Conservation (phyloP, 2,329 filamentous ascomycete species). For the Fusarium nisikadoi region DNA sequence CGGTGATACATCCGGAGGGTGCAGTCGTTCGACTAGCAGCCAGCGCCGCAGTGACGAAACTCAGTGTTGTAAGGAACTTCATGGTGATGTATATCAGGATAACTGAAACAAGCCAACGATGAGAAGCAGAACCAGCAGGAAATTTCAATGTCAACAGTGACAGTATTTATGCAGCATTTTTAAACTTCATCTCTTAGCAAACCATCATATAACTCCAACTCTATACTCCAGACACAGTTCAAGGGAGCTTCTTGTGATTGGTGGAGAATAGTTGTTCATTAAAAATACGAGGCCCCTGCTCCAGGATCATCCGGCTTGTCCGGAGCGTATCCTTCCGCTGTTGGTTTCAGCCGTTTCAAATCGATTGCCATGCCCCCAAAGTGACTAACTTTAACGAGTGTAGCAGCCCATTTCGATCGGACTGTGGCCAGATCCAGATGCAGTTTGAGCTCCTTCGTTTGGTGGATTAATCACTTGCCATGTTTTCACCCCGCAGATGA, state of each 20-base stretch:
- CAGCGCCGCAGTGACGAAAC: slow-evolving; percentile 34
- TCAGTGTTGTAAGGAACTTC: slow-evolving; percentile 32
- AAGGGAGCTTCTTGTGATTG: slow-evolving; percentile 1
- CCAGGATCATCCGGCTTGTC: neutral
- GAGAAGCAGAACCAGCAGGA: neutral
- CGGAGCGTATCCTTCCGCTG: slow-evolving; percentile 25
- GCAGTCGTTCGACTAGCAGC: slow-evolving; percentile 51
- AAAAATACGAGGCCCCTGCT: neutral
- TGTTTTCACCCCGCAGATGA: neutral
- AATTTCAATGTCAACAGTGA: neutral
- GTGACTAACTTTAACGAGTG: neutral
- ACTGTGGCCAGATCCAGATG: neutral
- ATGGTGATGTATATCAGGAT: slow-evolving; percentile 6
- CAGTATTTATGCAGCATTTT: slow-evolving; percentile 6
- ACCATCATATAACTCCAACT: neutral
- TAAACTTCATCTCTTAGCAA: neutral
- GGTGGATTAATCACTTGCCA: slow-evolving; percentile 3
- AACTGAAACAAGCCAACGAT: neutral
- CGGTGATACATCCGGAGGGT: slow-evolving; percentile 62
- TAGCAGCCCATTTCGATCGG: slow-evolving; percentile 1
- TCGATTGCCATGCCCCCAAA: neutral
- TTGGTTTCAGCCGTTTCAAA: slow-evolving; percentile 33
- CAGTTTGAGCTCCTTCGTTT: neutral
- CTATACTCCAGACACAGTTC: neutral
- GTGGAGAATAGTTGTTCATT: slow-evolving; percentile 21